Evolutionary conservation across 495 filamentous ascomycete genomes (phyloP).

Genomic region (Hyaloscypha hepaticicola): DNA sequence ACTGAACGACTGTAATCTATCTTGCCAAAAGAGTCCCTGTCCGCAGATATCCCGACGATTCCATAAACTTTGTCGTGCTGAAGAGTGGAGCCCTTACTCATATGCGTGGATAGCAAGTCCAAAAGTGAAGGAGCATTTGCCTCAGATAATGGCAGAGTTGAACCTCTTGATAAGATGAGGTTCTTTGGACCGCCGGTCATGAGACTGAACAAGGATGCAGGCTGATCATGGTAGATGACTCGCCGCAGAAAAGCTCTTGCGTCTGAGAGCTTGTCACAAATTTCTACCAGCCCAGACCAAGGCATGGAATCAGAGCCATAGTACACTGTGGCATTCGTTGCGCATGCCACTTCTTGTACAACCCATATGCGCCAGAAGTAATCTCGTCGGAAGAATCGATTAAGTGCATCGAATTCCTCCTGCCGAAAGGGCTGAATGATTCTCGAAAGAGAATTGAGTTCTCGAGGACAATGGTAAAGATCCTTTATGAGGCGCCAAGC

Average conservation of each 20-base stretch:
- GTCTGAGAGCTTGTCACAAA: background rate
- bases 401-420: background rate
- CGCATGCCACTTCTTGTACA: background rate
- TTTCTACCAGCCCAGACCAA: background rate
- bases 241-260: background rate
- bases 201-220: background rate
- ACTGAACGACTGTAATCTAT: background rate
- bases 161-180: background rate
- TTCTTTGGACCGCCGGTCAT: background rate
- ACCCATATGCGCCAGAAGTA: conserved; percentile 5
- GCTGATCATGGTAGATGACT: background rate
- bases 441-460: background rate
- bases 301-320: background rate
- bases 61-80: background rate
- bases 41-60: background rate
- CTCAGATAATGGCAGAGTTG: background rate
- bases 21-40: background rate
- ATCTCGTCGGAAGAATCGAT: background rate
- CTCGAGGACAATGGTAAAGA: background rate
- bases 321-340: background rate
- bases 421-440: background rate
- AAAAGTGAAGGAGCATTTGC: background rate
- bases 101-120: background rate
- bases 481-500: background rate
- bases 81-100: background rate